Evolutionary conservation across 306 rosid genomes (phyloP).

Genomic region (Malus sieversii): DNA sequence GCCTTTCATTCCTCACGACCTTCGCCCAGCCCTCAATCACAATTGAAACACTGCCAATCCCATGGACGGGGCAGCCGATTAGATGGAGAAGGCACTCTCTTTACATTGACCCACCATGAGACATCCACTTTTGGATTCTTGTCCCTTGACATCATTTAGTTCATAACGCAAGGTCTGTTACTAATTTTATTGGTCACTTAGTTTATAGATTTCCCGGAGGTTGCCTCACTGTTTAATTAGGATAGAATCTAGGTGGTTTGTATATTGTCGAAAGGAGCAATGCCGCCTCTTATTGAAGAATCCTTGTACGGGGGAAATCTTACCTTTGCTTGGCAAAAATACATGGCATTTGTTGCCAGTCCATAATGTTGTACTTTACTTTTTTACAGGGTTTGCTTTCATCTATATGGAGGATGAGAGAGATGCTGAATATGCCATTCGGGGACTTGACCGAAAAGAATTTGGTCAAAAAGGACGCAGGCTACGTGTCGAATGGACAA

Average conservation of each 20-base stretch:
- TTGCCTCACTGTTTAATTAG: constrained; percentile 45
- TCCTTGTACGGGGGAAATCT: constrained; percentile 26
- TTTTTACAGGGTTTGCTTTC: constrained; percentile 77
- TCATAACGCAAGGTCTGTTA: constrained; percentile 89
- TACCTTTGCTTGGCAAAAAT: constrained; percentile 7
- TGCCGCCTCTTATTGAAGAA: constrained; percentile 26
- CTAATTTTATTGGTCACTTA: constrained; percentile 80
- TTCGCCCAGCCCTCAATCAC: constrained; percentile 73
- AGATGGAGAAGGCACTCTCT: constrained; percentile 75
- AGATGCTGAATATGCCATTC: constrained; percentile 92
- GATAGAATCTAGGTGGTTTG: constrained; percentile 43
- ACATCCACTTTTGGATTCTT: constrained; percentile 89
- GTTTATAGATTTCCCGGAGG: constrained; percentile 62
- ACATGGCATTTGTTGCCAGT: not conserved
- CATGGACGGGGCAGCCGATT: constrained; percentile 76
- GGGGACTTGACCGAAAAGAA: constrained; percentile 75
- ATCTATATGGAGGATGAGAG: constrained; percentile 96
- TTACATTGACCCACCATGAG: constrained; percentile 81
- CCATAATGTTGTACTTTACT: constrained; percentile 13
- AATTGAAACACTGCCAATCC: constrained; percentile 75
- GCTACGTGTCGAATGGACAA: constrained; percentile 99
- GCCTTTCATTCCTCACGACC: constrained; percentile 67
- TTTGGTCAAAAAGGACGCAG: constrained; percentile 93
- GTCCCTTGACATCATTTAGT: constrained; percentile 90
- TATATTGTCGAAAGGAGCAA: constrained; percentile 34